Conservation (phyloP, 2,329 filamentous ascomycete species). For the Lachnellula occidentalis region DNA sequence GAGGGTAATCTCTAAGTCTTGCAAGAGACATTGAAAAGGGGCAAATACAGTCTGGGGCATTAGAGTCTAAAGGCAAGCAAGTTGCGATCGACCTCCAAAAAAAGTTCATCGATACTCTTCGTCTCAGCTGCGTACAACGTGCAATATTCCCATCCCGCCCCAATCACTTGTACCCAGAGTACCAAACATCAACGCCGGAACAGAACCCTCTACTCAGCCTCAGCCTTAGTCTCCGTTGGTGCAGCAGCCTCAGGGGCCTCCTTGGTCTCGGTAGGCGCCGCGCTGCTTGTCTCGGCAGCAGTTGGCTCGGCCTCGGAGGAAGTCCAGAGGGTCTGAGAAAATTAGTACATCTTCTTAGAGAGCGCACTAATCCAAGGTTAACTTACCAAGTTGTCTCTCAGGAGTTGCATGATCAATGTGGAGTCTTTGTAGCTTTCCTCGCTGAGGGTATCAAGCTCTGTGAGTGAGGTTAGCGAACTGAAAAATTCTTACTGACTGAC, state of each 20-base stretch:
- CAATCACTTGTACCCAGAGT: conserved; percentile 27
- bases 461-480: too few relatives aligned
- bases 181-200: conserved; percentile 31
- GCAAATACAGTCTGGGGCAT: conserved; percentile 26
- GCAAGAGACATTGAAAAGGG: conserved; percentile 17
- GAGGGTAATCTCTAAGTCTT: conserved; percentile 11
- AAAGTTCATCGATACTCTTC: conserved; percentile 24
- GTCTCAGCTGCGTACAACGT: conserved; percentile 28
- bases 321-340: conserved; percentile 91
- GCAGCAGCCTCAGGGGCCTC: conserved; percentile 33
- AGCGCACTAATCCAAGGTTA: too few relatives aligned
- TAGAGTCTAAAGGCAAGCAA: conserved; percentile 31
- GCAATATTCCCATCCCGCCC: conserved; percentile 27
- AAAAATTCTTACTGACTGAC: too few relatives aligned
- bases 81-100: conserved; percentile 27
- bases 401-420: conserved; percentile 98
- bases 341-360: not conserved
- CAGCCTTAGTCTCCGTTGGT: conserved; percentile 26
- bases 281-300: conserved; percentile 55
- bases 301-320: conserved; percentile 75
- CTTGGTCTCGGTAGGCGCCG: conserved; percentile 56
- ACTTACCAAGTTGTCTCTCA: conserved; percentile 77
- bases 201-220: conserved; percentile 25
- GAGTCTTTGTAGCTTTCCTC: conserved; percentile 99
- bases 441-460: conserved; percentile 86